phyloP scores from a whole-genome alignment of 352 stramenopile species.

The Phytophthora boehmeriae region DNA sequence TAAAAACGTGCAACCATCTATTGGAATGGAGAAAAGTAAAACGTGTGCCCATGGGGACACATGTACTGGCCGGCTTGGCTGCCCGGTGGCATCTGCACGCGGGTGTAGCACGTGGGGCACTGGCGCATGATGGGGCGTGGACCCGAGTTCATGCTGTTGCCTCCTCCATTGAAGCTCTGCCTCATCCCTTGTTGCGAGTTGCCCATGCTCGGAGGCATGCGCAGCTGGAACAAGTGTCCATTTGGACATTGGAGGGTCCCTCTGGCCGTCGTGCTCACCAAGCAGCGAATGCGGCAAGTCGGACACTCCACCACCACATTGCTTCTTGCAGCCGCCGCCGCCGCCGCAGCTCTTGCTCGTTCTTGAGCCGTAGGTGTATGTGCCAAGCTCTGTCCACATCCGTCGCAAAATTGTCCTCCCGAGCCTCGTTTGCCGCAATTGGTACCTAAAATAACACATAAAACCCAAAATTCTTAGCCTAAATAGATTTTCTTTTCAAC shows the following conservation, averaged over 20 bases:
- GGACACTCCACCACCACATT: conserved; percentile 83
- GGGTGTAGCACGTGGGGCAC: conserved; percentile 88
- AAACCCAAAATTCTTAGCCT: no score
- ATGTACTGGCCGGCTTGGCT: conserved; percentile 89
- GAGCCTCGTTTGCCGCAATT: conserved; percentile 79
- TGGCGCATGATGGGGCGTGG: conserved; percentile 78
- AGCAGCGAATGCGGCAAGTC: conserved; percentile 75
- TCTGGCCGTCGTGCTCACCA: conserved; percentile 72
- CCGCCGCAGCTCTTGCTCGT: conserved; percentile 57
- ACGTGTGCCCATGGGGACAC: conserved; percentile 88
- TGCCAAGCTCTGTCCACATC: conserved; percentile 72
- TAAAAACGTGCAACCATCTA: conserved; percentile 37
- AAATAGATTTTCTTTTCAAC: no score
- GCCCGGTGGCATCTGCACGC: conserved; percentile 86
- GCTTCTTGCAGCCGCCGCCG: conserved; percentile 53
- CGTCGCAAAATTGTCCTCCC: conserved; percentile 75
- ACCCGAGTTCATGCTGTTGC: conserved; percentile 27
- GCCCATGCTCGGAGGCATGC: conserved; percentile 51
- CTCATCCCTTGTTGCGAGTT: conserved; percentile 47
- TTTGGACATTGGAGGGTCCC: conserved; percentile 81
- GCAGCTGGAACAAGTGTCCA: conserved; percentile 75
- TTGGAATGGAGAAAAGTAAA: conserved; percentile 81
- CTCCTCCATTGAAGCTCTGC: conserved; percentile 39
- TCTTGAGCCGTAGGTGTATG: conserved; percentile 79
- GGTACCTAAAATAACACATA: conserved; percentile 43